phyloP scores from a whole-genome alignment of 495 filamentous ascomycete genomes.

The Neurospora sp. region DNA sequence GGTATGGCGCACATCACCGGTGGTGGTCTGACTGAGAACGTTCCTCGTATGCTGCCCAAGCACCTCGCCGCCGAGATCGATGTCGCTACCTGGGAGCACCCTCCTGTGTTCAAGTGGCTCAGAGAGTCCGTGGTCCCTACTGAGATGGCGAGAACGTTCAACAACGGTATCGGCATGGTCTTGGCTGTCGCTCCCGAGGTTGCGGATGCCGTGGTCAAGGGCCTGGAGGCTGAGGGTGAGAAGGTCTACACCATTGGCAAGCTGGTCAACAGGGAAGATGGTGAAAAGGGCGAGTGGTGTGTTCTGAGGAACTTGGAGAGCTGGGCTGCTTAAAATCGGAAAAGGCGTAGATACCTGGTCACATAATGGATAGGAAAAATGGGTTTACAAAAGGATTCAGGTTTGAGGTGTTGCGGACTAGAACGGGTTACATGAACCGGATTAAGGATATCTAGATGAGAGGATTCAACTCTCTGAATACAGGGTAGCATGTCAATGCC shows the following conservation, averaged over 20 bases:
- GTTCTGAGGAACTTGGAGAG: conserved; percentile 56
- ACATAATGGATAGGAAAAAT: neutral
- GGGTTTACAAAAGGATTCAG: neutral
- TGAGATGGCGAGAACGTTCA: conserved; percentile 90
- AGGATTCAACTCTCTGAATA: neutral
- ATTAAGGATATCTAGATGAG: neutral
- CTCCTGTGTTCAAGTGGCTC: conserved; percentile 75
- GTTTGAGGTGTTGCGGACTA: neutral
- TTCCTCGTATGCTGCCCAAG: conserved; percentile 80
- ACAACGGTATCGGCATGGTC: conserved; percentile 89
- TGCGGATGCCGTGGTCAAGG: conserved; percentile 39
- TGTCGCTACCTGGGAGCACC: conserved; percentile 57
- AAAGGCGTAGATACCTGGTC: neutral
- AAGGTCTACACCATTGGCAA: conserved; percentile 65
- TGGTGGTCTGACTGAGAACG: conserved; percentile 82
- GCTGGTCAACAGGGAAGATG: conserved; percentile 42
- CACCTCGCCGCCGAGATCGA: conserved; percentile 70
- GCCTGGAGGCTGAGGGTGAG: conserved; percentile 60
- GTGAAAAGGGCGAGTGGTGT: conserved; percentile 47
- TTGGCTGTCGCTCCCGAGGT: conserved; percentile 57
- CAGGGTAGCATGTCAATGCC: neutral
- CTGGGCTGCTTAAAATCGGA: conserved; percentile 42
- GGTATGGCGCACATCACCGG: conserved; percentile 96
- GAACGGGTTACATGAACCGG: neutral
- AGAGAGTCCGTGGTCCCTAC: conserved; percentile 56